These are phyloP conservation scores for Myxozyma vanderwaltii DNA, from an alignment of 805 yeast species.

Conservation along the genomic window DNA sequence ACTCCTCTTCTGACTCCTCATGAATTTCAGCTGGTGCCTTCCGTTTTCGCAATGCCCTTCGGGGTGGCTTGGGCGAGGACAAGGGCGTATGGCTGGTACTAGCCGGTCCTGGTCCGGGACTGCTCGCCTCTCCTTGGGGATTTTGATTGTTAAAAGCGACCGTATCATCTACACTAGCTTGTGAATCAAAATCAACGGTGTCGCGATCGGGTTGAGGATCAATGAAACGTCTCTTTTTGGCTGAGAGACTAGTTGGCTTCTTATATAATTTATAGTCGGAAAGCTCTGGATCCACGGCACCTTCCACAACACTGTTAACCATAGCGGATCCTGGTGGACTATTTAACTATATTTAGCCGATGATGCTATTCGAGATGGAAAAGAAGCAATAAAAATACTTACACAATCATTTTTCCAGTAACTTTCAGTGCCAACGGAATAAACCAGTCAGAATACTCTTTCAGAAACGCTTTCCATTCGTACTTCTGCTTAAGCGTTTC, in stretches of 20 bases:
- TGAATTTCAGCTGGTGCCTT: neutral
- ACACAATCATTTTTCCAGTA: neutral
- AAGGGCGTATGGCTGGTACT: no score
- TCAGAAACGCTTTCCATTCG: conserved; percentile 3
- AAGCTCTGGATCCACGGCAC: neutral
- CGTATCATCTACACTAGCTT: neutral
- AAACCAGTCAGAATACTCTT: conserved; percentile 5
- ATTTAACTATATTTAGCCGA: neutral
- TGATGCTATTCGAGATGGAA: neutral
- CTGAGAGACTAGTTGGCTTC: neutral
- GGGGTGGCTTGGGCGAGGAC: no score
- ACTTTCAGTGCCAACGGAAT: neutral
- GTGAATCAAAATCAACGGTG: conserved; percentile 16
- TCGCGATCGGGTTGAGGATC: conserved; percentile 15
- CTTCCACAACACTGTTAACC: neutral
- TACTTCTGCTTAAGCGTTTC: neutral
- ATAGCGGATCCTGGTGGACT: neutral
- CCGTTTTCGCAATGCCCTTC: no score
- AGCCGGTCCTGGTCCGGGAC: no score
- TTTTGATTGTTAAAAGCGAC: no score
- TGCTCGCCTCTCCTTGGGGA: no score
- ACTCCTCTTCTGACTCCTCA: neutral
- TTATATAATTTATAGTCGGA: neutral
- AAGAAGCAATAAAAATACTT: neutral
- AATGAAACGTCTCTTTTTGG: neutral